Conservation (phyloP, 2,329 filamentous ascomycete species). For the Sclerotinia glacialis region DNA sequence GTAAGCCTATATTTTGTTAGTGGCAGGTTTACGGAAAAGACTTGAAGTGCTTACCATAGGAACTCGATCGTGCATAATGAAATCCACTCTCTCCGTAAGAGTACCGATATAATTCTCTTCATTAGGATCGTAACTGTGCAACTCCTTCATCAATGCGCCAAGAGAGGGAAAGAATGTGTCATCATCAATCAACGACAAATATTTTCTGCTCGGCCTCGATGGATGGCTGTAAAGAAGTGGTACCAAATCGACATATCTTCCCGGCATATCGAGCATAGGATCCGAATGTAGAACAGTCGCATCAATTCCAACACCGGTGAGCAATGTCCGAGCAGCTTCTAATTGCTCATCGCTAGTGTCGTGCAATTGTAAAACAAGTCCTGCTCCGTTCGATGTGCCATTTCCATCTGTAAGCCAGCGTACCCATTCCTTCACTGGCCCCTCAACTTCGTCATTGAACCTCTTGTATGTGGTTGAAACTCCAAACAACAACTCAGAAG, state of each 20-base stretch:
- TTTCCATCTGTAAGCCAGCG: constrained; percentile 59
- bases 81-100: constrained; percentile 38
- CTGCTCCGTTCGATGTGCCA: constrained; percentile 55
- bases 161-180: constrained; percentile 40
- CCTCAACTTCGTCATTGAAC: constrained; percentile 48
- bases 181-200: constrained; percentile 38
- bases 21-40: constrained; percentile 25
- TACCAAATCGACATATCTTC: constrained; percentile 56
- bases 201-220: constrained; percentile 31
- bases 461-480: constrained; percentile 58
- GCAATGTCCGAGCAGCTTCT: constrained; percentile 46
- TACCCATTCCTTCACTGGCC: constrained; percentile 56
- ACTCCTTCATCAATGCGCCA: constrained; percentile 34
- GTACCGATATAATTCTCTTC: constrained; percentile 39
- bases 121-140: constrained; percentile 37
- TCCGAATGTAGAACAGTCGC: constrained; percentile 56
- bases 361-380: constrained; percentile 53
- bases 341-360: constrained; percentile 52
- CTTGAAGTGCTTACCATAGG: constrained; percentile 14
- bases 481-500: constrained; percentile 57
- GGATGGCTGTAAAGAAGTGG: constrained; percentile 53
- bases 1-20: constrained; percentile 33
- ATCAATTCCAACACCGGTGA: constrained; percentile 52
- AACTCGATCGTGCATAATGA: constrained; percentile 29
- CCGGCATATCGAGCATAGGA: constrained; percentile 54